phyloP scores from a whole-genome alignment of 441 rosid species.

The California macrophylla region DNA sequence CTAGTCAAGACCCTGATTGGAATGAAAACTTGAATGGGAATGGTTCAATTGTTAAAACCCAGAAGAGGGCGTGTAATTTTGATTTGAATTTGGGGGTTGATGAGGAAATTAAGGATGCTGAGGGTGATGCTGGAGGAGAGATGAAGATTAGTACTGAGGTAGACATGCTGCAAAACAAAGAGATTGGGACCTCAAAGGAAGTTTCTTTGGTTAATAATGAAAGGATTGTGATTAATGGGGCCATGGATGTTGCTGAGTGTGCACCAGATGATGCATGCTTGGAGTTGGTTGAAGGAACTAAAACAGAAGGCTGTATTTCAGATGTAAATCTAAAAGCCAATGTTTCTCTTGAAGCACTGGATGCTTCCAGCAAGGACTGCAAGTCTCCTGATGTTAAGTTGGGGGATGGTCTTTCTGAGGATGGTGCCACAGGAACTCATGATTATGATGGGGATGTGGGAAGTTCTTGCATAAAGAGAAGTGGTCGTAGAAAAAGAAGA shows the following conservation, averaged over 20 bases:
- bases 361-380: conserved; percentile 7
- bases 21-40: conserved; percentile 33
- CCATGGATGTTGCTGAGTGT: conserved; percentile 7
- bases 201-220: background rate
- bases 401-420: conserved; percentile 22
- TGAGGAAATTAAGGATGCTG: conserved; percentile 36
- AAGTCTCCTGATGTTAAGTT: conserved; percentile 18
- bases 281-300: conserved; percentile 24
- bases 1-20: conserved; percentile 33
- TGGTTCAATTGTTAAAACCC: conserved; percentile 19
- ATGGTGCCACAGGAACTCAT: conserved; percentile 20
- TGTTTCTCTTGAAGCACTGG: conserved; percentile 16
- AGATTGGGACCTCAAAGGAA: conserved; percentile 10
- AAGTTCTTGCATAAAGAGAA: conserved; percentile 24
- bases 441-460: conserved; percentile 30
- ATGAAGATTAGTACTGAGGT: conserved; percentile 11
- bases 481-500: conserved; percentile 49
- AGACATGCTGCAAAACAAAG: too few relatives aligned
- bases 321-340: conserved; percentile 17
- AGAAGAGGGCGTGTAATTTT: conserved; percentile 41
- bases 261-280: conserved; percentile 6
- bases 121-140: conserved; percentile 19
- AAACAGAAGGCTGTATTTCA: conserved; percentile 23
- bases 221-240: background rate
- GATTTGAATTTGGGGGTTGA: conserved; percentile 72